These are phyloP conservation scores for Vigna angularis DNA, from an alignment of 306 rosid species.

Conservation along the genomic window DNA sequence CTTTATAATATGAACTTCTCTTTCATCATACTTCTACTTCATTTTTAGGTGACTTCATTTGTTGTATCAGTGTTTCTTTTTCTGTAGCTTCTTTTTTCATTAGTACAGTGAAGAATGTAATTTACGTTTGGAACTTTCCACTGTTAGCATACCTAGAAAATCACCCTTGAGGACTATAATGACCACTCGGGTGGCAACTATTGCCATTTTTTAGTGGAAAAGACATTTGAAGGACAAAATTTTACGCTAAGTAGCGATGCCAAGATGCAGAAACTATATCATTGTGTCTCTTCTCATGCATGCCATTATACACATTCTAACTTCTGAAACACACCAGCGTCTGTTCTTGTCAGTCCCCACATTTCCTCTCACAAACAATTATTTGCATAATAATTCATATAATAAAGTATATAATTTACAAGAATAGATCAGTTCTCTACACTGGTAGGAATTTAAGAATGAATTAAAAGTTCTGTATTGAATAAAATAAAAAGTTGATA, in stretches of 20 bases:
- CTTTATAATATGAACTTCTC: background rate
- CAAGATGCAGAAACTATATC: slow-evolving; percentile 47
- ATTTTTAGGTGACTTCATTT: too few relatives aligned
- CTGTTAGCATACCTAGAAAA: background rate
- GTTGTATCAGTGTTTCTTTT: background rate
- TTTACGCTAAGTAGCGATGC: slow-evolving; percentile 1
- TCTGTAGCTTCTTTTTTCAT: background rate
- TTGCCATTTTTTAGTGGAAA: background rate
- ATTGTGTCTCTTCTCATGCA: slow-evolving; percentile 61
- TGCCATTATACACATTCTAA: slow-evolving; percentile 43
- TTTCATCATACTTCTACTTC: too few relatives aligned
- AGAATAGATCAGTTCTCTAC: too few relatives aligned
- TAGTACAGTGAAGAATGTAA: background rate
- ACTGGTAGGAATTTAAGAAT: too few relatives aligned
- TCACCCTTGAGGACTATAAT: too few relatives aligned
- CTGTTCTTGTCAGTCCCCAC: slow-evolving; percentile 44
- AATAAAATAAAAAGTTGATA: too few relatives aligned
- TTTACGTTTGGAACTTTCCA: background rate
- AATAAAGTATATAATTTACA: too few relatives aligned
- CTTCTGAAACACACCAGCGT: slow-evolving; percentile 48
- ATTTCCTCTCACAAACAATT: background rate
- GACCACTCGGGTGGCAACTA: background rate
- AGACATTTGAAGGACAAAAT: background rate
- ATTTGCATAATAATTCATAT: background rate
- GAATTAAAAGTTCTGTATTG: too few relatives aligned